Percentiles rank a stretch among this genome's conserved stretches.
These are phyloP conservation scores for Pseudogymnoascus sp. DNA, from an alignment of 2,329 filamentous ascomycete species.

Conservation along the genomic window DNA sequence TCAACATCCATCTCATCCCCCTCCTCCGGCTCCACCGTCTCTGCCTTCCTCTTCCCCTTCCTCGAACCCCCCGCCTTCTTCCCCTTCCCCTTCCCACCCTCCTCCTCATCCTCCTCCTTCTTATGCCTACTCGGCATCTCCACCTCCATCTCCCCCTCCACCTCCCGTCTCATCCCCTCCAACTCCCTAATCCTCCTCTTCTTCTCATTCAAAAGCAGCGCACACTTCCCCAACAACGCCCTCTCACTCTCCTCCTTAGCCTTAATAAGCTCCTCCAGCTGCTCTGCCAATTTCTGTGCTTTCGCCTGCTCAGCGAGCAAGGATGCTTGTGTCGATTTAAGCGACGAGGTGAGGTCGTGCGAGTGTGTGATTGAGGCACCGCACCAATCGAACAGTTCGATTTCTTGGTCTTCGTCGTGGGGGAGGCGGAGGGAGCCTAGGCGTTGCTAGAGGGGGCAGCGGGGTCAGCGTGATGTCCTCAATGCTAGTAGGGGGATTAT, in stretches of 20 bases:
- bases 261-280: conserved; percentile 58
- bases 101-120: conserved; percentile 15
- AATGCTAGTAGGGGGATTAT: conserved; percentile 9
- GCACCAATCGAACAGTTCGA: conserved; percentile 66
- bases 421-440: conserved; percentile 58
- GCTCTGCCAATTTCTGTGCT: conserved; percentile 51
- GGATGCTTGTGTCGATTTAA: conserved; percentile 32
- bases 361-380: conserved; percentile 43
- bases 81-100: not conserved
- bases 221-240: conserved; percentile 61
- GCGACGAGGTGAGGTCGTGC: conserved; percentile 13
- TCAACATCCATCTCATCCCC: conserved; percentile 46
- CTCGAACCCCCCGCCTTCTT: conserved; percentile 31
- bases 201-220: conserved; percentile 67
- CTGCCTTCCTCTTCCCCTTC: conserved; percentile 44
- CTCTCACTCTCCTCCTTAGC: conserved; percentile 62
- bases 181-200: conserved; percentile 73
- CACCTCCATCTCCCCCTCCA: conserved; percentile 18
- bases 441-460: conserved; percentile 46
- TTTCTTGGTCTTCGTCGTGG: conserved; percentile 47
- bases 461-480: conserved; percentile 19
- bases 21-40: conserved; percentile 25
- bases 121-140: conserved; percentile 31
- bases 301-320: conserved; percentile 44
- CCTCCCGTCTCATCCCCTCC: conserved; percentile 42